Conservation (phyloP, 148 eudicot genomes). For the Camellia lanceoleosa region DNA sequence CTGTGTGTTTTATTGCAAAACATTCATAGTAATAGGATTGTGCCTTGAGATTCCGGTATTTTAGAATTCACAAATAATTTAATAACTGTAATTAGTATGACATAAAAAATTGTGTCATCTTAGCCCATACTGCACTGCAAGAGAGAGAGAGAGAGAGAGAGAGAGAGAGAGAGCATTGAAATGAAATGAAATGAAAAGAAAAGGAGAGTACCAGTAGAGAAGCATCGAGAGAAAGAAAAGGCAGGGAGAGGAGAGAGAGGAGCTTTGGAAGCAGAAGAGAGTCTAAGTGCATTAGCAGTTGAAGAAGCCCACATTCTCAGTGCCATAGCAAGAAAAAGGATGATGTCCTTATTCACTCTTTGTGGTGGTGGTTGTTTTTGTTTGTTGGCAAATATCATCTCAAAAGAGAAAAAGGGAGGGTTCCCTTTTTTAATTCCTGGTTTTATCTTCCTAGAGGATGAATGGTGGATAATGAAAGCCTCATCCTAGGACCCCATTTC, state of each 20-base stretch:
- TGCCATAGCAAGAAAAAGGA: constrained; percentile 42
- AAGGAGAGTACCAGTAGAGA: constrained; percentile 62
- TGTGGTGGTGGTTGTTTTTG: too few species aligned
- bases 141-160: not conserved
- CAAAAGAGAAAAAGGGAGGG: too few species aligned
- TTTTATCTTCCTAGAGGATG: constrained; percentile 53
- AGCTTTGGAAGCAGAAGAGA: constrained; percentile 53
- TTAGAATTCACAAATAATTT: too few species aligned
- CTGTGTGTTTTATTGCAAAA: too few species aligned
- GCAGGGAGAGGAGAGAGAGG: constrained; percentile 44
- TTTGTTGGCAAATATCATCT: not conserved
- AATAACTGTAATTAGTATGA: too few species aligned
- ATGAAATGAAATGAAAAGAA: too few species aligned
- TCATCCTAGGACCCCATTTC: constrained; percentile 38
- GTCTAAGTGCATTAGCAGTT: constrained; percentile 69
- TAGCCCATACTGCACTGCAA: not conserved
- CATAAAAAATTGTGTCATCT: too few species aligned
- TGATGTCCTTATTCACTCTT: too few species aligned
- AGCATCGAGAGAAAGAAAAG: constrained; percentile 66
- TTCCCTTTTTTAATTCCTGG: not conserved
- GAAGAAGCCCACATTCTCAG: constrained; percentile 98
- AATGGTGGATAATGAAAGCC: constrained; percentile 73
- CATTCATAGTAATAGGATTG: too few species aligned
- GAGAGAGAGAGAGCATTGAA: not conserved
- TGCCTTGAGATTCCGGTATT: too few species aligned